phyloP scores from a whole-genome alignment of 129 eudicot genomes.

The Artemisia argyi region DNA sequence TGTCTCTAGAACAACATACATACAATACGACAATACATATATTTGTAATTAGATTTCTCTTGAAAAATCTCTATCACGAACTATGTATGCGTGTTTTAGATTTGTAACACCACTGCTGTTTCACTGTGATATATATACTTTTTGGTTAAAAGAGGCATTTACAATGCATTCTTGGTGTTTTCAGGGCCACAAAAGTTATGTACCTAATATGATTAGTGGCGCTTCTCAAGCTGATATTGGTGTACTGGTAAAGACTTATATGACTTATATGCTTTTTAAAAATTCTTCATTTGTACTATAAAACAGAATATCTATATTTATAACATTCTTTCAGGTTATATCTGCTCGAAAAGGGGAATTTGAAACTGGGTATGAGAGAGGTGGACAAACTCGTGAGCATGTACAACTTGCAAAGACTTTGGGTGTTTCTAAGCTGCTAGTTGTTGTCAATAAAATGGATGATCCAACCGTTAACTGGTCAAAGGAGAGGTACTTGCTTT shows the following conservation, averaged over 20 bases:
- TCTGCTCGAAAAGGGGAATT: slow-evolving; percentile 99
- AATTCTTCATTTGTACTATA: not conserved
- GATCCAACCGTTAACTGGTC: slow-evolving; percentile 94
- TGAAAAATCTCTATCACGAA: not conserved
- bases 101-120: not conserved
- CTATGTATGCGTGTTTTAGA: not conserved
- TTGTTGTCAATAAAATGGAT: slow-evolving; percentile 97
- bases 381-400: slow-evolving; percentile 99
- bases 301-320: not conserved
- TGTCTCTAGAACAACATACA: too few species aligned
- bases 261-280: not conserved
- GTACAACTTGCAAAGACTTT: slow-evolving; percentile 95
- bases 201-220: slow-evolving; percentile 97
- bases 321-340: slow-evolving; percentile 55
- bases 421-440: slow-evolving; percentile 88
- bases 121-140: not conserved
- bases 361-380: slow-evolving; percentile 98
- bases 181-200: slow-evolving; percentile 98
- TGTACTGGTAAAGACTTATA: slow-evolving; percentile 65
- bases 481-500: slow-evolving; percentile 61
- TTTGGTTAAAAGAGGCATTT: not conserved
- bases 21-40: too few species aligned
- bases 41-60: not conserved
- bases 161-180: slow-evolving; percentile 7
- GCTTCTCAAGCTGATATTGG: slow-evolving; percentile 99